Base-by-base conservation (phyloP, 192 early-diverging fungal species). In the Backusella mclennaniae region DNA sequence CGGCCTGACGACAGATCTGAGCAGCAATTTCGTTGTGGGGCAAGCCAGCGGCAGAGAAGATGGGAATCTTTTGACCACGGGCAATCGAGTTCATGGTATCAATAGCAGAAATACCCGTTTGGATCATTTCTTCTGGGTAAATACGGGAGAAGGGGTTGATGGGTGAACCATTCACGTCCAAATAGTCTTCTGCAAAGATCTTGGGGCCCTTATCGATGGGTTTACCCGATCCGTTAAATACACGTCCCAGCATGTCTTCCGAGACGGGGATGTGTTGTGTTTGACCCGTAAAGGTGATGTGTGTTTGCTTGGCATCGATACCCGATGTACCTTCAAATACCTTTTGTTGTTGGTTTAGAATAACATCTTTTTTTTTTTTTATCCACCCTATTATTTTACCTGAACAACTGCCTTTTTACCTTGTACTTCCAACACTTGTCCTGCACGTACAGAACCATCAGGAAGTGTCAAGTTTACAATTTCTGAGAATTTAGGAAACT, bases 31-130 rank as follows among this genome's bases (percentile, higher is more conserved):
- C 97, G 85, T 99, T 99, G 85, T 99, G 98, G 35, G 98, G 98
- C 66, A 99, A 83, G 80, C 98, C 98, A 77, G 97, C 91, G 33
- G 98, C 97, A 42, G 98, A 99, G 90, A 99, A 99, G 75, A 99
- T 99, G 41, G 98, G 98, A 79, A 99, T 99, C 90, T 99, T 99
- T 85, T 99, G 98, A n/a, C 98, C 98, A 89, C 98, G 95, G 38
- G 98, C 98, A 90, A 99, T 98, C 21, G 97, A 98, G 90, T 98
- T 98, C 98, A 99, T 99, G 63, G 97, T 98, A 80, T 99, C 98
- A 73, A 99, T 99, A 66, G 98, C 94, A 71, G 97, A 98, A 73
- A 99, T 94, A 80, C 98, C 98, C 12, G 98, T 99, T 85, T 99
- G 98, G 76, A 99, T 98, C 98, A 99, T 99, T 88, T 99, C 98